These are phyloP conservation scores for Peribolospora kevripleyi DNA, from an alignment of 768 basidiomycete species.

Conservation along the genomic window DNA sequence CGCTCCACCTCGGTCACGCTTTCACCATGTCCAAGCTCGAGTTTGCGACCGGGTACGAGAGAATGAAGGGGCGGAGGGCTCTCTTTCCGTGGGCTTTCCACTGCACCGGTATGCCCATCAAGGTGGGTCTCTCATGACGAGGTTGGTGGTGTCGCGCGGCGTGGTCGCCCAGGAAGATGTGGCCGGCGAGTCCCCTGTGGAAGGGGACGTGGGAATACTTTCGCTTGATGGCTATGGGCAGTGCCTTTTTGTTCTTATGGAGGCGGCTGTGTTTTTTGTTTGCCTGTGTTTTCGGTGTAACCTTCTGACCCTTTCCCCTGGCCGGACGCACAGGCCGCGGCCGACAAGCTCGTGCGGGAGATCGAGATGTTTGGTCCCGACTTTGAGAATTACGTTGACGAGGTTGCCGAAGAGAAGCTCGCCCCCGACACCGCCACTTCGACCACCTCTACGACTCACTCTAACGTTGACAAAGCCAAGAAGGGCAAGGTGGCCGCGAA, in stretches of 20 bases:
- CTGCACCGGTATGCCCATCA: slow-evolving; percentile 97
- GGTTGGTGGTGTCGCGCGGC: neutral
- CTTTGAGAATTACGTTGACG: slow-evolving; percentile 41
- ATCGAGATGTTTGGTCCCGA: slow-evolving; percentile 84
- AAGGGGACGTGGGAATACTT: neutral
- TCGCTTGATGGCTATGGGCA: no score
- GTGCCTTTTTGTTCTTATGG: neutral
- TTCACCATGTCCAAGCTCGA: slow-evolving; percentile 98
- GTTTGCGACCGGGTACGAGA: slow-evolving; percentile 77
- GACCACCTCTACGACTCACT: slow-evolving; percentile 13
- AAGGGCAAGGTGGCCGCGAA: slow-evolving; percentile 90
- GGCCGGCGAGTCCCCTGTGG: no score
- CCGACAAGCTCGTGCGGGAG: slow-evolving; percentile 92
- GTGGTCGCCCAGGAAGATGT: neutral
- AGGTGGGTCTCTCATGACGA: slow-evolving; percentile 31
- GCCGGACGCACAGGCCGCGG: slow-evolving; percentile 39
- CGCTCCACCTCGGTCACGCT: slow-evolving; percentile 84
- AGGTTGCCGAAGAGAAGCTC: slow-evolving; percentile 17
- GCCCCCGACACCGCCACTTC: slow-evolving; percentile 19
- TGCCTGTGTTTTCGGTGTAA: neutral
- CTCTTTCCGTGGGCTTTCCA: slow-evolving; percentile 96
- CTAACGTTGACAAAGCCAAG: slow-evolving; percentile 46
- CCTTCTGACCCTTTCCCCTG: neutral
- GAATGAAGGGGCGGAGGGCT: slow-evolving; percentile 79
- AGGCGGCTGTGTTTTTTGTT: neutral